Evolutionary conservation across 2,329 filamentous ascomycete species (phyloP), one percentile per base, ranked within the genome.

Genomic region (Cladosporium sp.): DNA sequence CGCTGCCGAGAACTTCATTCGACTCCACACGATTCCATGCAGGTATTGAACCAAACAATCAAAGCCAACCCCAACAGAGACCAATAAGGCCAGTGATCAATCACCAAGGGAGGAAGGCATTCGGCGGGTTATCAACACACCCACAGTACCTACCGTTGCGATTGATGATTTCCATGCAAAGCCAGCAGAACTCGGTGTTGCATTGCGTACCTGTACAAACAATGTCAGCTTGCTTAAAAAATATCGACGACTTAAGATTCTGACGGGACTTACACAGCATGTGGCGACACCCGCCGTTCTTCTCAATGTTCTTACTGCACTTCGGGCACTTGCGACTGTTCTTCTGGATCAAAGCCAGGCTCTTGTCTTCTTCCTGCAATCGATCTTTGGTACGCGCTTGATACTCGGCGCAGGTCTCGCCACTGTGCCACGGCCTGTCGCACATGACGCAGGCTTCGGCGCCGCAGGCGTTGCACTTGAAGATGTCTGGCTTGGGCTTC

Each of bases 401-500:
- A 50, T 70, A 73, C 55, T 68, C 59, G 8, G 48, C 50, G 53
- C 65, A 67, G 7, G 56, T 62, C 43, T 66, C 60, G 30, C 58
- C 58, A 8, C 58, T 54, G 46, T 67, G 65, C 56, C 56, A 65
- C 3, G 60, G 59, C 3, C 57, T 52, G 19, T 66, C 60, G 54
- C 63, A 66, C 1, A 50, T 22, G 2, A 63, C 59, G 53, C 65
- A 67, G 11, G 62, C 60, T 43, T 56, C 53, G 6, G 55, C 52
- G 9, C 59, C 59, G 53, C 65, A 67, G 6, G 53, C 52, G 7
- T 55, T 29, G 51, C 65, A 67, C 6, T 46, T 54, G 52, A 56
- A 63, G 40, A 66, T 58, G 25, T 74, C 46, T 79, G 76, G 2
- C 19, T 36, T 15, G 33, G 29, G n/a, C 30, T 27, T 4, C 22